A percentile compares a stretch with the other conserved stretches of the same genome.
These are phyloP conservation scores for Pleurotus tuber-regium DNA, from an alignment of 768 basidiomycete genomes.

Conservation along the genomic window DNA sequence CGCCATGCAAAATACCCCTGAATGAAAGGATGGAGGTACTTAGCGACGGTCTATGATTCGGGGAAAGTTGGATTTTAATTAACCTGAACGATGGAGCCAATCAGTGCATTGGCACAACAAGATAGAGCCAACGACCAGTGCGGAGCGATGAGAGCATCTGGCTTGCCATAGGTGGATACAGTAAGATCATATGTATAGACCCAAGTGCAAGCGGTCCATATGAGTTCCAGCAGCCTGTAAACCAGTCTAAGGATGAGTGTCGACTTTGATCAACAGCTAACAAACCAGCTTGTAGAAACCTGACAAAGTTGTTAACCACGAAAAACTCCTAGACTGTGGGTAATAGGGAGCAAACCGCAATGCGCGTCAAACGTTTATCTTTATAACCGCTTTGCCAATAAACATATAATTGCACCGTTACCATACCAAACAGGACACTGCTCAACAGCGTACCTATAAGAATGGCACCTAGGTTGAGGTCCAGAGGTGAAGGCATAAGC, in stretches of 20 bases:
- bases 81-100: background rate
- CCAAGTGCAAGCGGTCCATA: constrained; percentile 3
- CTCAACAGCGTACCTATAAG: background rate
- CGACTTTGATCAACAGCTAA: background rate
- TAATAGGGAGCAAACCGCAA: background rate
- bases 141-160: background rate
- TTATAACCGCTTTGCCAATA: background rate
- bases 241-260: too few relatives aligned
- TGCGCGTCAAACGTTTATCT: background rate
- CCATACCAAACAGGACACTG: background rate
- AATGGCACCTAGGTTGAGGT: background rate
- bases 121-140: background rate
- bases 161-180: constrained; percentile 7
- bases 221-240: background rate
- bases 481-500: background rate
- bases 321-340: background rate
- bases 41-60: background rate
- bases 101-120: background rate
- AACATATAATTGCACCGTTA: background rate
- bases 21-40: too few relatives aligned
- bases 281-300: background rate
- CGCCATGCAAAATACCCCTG: background rate
- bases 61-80: background rate
- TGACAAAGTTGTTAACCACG: background rate
- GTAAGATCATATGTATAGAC: constrained; percentile 4